These are phyloP conservation scores for Pichia sp. DNA, from an alignment of 1,139 yeast species.

Conservation along the genomic window DNA sequence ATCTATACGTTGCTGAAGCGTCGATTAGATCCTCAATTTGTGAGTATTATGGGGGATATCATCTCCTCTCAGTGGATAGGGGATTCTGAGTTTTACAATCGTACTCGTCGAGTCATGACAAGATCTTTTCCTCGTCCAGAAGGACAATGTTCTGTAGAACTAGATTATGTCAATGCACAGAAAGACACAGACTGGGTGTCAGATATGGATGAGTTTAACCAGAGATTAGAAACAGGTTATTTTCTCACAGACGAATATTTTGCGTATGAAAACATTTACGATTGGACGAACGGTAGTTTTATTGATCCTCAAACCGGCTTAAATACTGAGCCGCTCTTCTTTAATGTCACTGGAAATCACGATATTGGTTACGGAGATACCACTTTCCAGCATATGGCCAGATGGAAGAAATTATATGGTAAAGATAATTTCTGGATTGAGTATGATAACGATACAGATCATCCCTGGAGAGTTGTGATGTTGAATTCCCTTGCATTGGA, in stretches of 20 bases:
- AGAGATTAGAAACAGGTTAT: slow-evolving; percentile 33
- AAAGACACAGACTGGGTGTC: slow-evolving; percentile 46
- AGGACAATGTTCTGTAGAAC: slow-evolving; percentile 39
- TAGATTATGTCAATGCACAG: slow-evolving; percentile 40
- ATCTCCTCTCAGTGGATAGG: slow-evolving; percentile 95
- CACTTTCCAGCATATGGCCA: slow-evolving; percentile 80
- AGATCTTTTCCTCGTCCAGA: slow-evolving; percentile 52
- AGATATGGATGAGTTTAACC: slow-evolving; percentile 34
- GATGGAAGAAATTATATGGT: slow-evolving; percentile 71
- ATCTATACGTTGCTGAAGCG: slow-evolving; percentile 57
- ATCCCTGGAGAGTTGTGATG: slow-evolving; percentile 79
- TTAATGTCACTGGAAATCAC: slow-evolving; percentile 89
- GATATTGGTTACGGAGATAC: slow-evolving; percentile 97
- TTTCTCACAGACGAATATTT: slow-evolving; percentile 30
- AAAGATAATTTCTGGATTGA: slow-evolving; percentile 75
- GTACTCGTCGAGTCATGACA: slow-evolving; percentile 65
- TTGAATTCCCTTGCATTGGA: slow-evolving; percentile 77
- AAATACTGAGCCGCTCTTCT: slow-evolving; percentile 44
- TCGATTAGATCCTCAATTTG: slow-evolving; percentile 65
- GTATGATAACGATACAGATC: slow-evolving; percentile 51
- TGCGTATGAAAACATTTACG: slow-evolving; percentile 51
- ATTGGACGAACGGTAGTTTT: slow-evolving; percentile 45
- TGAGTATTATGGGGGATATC: slow-evolving; percentile 87
- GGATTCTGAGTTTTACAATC: slow-evolving; percentile 73
- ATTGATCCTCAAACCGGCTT: slow-evolving; percentile 10